These are phyloP conservation scores for Amylostereum areolatum DNA, from an alignment of 1,284 basidiomycete genomes.

Conservation along the genomic window DNA sequence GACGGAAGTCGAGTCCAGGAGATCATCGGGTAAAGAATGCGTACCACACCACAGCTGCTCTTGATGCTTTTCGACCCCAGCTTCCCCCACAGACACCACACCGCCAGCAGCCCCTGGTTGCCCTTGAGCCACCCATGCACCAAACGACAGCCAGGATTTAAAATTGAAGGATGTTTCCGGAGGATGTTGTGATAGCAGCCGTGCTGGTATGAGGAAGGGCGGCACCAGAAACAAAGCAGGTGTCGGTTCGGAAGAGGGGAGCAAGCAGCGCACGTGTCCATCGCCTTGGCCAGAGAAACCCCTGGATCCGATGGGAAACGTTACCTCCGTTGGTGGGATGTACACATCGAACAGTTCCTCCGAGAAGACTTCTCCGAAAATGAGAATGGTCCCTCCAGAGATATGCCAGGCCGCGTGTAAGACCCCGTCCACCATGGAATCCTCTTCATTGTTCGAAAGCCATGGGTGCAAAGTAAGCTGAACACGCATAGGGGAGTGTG, in stretches of 20 bases:
- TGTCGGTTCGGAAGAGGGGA: background rate
- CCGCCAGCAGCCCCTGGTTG: constrained; percentile 24
- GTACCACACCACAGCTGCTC: constrained; percentile 17
- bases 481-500: constrained; percentile 22
- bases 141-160: constrained; percentile 37
- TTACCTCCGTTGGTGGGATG: constrained; percentile 10
- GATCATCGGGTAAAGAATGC: background rate
- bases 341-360: constrained; percentile 27
- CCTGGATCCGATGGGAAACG: constrained; percentile 13
- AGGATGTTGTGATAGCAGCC: constrained; percentile 23
- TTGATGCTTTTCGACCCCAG: constrained; percentile 6
- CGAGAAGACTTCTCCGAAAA: constrained; percentile 36
- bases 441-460: constrained; percentile 20
- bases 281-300: constrained; percentile 4
- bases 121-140: constrained; percentile 24
- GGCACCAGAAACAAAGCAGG: constrained; percentile 39
- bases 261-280: background rate
- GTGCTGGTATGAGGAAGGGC: constrained; percentile 44
- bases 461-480: constrained; percentile 39
- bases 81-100: constrained; percentile 17
- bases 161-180: constrained; percentile 16
- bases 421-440: constrained; percentile 17
- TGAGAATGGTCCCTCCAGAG: constrained; percentile 42
- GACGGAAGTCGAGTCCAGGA: background rate
- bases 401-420: constrained; percentile 30